Percentiles rank a stretch among this genome's conserved stretches.
Evolutionary conservation across 495 filamentous ascomycete species (phyloP).

Genomic region (Penicillium mononematosum): DNA sequence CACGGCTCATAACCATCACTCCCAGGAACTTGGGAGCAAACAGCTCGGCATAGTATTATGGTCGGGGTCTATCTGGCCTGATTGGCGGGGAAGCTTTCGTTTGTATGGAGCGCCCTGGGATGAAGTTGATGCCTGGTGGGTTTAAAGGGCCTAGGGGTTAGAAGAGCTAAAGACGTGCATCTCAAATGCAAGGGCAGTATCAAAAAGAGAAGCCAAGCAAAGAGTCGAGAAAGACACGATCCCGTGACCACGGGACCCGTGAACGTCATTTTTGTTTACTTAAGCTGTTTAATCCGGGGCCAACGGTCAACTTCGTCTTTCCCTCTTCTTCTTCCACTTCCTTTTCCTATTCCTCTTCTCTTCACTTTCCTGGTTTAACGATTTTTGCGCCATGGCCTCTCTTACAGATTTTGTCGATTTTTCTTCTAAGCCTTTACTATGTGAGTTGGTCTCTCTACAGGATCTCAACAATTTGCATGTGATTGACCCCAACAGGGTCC

Average conservation of each 20-base stretch:
- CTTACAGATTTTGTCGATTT: slow-evolving; percentile 46
- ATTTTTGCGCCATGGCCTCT: slow-evolving; percentile 34
- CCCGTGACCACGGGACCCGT: slow-evolving; percentile 17
- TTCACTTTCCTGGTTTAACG: slow-evolving; percentile 8
- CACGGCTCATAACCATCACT: slow-evolving; percentile 38
- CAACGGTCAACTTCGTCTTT: background rate
- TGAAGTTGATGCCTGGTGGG: background rate
- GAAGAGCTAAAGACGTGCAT: background rate
- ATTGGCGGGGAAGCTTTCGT: background rate
- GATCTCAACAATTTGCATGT: slow-evolving; percentile 35
- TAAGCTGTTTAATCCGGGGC: slow-evolving; percentile 21
- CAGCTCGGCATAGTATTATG: slow-evolving; percentile 18
- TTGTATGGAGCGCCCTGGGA: background rate
- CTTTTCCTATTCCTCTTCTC: slow-evolving; percentile 16
- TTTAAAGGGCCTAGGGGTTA: background rate
- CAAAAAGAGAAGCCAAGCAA: background rate
- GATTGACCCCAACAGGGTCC: slow-evolving; percentile 43
- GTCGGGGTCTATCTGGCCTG: slow-evolving; percentile 3
- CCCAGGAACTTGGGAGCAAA: slow-evolving; percentile 23
- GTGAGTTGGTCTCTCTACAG: slow-evolving; percentile 30
- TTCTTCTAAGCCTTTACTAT: slow-evolving; percentile 44
- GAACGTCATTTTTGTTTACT: slow-evolving; percentile 35
- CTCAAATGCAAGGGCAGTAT: background rate
- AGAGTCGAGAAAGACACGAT: slow-evolving; percentile 11
- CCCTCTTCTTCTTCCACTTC: slow-evolving; percentile 6